Evolutionary conservation across 805 yeast genomes (phyloP).

Genomic region (Sugiyamaella marilandica): DNA sequence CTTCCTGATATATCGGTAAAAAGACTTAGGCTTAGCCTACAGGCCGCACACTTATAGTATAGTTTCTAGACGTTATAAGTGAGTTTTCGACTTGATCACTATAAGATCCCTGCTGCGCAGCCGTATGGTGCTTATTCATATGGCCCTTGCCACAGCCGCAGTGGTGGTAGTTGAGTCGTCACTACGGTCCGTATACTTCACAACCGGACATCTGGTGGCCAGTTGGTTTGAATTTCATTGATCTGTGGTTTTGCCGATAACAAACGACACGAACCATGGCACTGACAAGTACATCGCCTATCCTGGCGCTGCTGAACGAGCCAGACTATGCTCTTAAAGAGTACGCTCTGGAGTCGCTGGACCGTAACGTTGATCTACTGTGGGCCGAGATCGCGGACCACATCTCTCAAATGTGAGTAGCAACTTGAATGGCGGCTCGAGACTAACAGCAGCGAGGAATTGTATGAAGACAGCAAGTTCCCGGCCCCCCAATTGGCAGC

Average conservation of each 20-base stretch:
- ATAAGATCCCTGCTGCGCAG: no score
- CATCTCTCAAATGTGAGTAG: constrained; percentile 57
- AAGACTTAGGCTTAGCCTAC: no score
- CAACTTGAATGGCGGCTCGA: not conserved
- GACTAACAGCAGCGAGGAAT: constrained; percentile 52
- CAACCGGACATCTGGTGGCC: constrained; percentile 1
- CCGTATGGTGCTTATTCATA: not conserved
- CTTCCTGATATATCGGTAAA: no score
- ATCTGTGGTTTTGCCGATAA: not conserved
- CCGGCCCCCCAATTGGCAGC: constrained; percentile 82
- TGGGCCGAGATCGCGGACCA: constrained; percentile 98
- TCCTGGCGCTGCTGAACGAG: constrained; percentile 83
- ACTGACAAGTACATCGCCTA: constrained; percentile 83
- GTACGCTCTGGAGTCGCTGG: constrained; percentile 79
- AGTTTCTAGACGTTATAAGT: no score
- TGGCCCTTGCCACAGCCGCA: constrained; percentile 5
- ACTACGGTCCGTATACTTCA: not conserved
- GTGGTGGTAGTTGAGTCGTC: not conserved
- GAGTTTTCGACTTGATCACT: no score
- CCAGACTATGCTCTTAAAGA: constrained; percentile 69
- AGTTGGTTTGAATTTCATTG: not conserved
- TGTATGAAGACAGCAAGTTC: constrained; percentile 79
- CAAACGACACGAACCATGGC: constrained; percentile 39
- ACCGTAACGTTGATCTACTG: constrained; percentile 77
- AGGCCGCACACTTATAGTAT: no score